Evolutionary conservation across 805 yeast species (phyloP).

Genomic region (Starmera amethionina): DNA sequence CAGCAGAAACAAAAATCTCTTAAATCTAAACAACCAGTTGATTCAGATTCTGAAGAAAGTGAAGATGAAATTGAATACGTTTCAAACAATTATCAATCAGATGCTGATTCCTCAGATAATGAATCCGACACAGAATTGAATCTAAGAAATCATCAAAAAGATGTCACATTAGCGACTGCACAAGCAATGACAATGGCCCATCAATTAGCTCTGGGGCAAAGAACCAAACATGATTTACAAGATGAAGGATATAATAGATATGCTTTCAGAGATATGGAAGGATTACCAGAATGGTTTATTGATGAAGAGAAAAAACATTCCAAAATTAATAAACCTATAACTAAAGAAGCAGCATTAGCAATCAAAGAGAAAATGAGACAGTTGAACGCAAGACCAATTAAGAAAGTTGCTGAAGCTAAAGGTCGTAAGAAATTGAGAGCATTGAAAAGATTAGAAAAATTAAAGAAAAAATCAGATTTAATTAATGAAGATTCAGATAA

Average conservation of each 20-base stretch:
- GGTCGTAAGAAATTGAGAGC: conserved; percentile 96
- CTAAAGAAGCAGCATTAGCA: conserved; percentile 85
- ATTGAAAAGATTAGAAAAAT: conserved; percentile 70
- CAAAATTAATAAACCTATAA: conserved; percentile 81
- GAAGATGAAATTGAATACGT: conserved; percentile 27
- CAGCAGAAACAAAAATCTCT: background rate
- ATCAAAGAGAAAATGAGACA: conserved; percentile 67
- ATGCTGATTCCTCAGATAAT: conserved; percentile 20
- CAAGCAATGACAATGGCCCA: conserved; percentile 98
- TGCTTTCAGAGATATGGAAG: conserved; percentile 84
- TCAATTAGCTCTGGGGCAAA: conserved; percentile 84
- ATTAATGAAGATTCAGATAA: conserved; percentile 82
- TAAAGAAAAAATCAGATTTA: conserved; percentile 86
- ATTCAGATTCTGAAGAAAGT: conserved; percentile 15
- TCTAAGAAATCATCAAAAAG: conserved; percentile 43
- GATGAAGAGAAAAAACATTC: conserved; percentile 89
- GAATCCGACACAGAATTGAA: conserved; percentile 45
- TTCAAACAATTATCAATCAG: conserved; percentile 3
- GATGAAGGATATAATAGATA: conserved; percentile 90
- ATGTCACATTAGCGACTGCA: conserved; percentile 79
- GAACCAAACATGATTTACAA: conserved; percentile 72
- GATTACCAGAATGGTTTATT: conserved; percentile 92
- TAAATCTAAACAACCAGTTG: conserved; percentile 5
- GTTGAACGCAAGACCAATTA: conserved; percentile 93
- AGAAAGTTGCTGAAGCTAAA: conserved; percentile 96